These are phyloP conservation scores for Hyphodiscus hymeniophilus DNA, from an alignment of 495 filamentous ascomycete species.

Conservation along the genomic window DNA sequence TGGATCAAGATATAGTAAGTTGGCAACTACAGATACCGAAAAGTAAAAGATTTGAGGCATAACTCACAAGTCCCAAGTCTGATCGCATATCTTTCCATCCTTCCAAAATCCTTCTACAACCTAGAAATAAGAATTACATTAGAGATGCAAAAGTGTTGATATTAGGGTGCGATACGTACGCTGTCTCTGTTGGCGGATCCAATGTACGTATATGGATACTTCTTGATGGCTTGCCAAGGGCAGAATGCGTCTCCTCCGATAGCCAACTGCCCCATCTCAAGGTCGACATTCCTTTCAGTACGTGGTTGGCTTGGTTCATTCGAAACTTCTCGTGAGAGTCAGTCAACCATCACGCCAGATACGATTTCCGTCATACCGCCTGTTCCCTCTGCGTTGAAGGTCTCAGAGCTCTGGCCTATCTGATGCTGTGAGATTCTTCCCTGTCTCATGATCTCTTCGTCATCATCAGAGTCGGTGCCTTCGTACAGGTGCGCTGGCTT, in stretches of 20 bases:
- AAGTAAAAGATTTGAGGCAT: too few relatives aligned
- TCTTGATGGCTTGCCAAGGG: conserved; percentile 48
- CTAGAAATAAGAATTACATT: background rate
- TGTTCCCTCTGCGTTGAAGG: background rate
- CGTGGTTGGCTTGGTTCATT: background rate
- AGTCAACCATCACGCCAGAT: background rate
- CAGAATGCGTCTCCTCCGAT: conserved; percentile 40
- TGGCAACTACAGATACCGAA: too few relatives aligned
- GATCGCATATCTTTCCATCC: conserved; percentile 44
- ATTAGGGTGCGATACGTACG: conserved; percentile 16
- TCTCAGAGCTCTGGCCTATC: background rate
- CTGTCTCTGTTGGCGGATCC: conserved; percentile 33
- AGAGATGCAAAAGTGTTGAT: too few relatives aligned
- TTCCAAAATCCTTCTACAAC: conserved; percentile 50
- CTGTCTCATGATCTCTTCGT: conserved; percentile 7
- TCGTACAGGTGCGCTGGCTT: conserved; percentile 16
- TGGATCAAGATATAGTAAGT: too few relatives aligned
- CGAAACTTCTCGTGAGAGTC: background rate
- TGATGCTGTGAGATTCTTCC: background rate
- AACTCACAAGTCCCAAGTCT: conserved; percentile 70
- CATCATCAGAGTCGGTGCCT: conserved; percentile 20
- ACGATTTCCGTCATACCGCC: background rate
- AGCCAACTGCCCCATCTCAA: conserved; percentile 20
- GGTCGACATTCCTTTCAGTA: background rate
- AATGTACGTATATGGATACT: conserved; percentile 54